Base-by-base conservation (phyloP, 768 basidiomycete genomes). In the Trametes sanguinea region DNA sequence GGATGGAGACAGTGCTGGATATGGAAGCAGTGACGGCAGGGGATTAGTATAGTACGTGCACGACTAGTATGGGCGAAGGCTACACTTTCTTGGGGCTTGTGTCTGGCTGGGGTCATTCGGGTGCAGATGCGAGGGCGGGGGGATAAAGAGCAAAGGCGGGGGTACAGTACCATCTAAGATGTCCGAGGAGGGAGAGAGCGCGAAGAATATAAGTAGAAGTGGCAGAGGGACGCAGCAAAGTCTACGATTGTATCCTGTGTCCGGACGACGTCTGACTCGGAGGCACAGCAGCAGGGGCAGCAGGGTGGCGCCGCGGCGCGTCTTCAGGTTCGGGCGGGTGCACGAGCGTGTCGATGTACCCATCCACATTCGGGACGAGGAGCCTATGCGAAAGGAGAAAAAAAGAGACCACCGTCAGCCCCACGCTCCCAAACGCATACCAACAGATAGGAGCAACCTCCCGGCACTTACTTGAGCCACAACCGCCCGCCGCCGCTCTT, bases 391-490 rank as follows among this genome's bases (percentile, higher is more conserved):
- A 6, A 37, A 37, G 35, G 35, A 2, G 35, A 2, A 6, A 37
- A 37, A 37, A 37, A 6, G 35, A 37, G 35, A 37, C 11, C 35
- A 37, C 7, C 30, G 57, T 40, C 44, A 52, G 50, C 7, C 44
- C n/a, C 37, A 16, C 27, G 32, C 51, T 33, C 6, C 35, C 5
- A 40, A 0, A 3, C 40, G 8, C 46, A 29, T 3, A 30, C 13
- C 40, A 51, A 33, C 50, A 39, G 35, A 37, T 37, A 37, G 35
- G 35, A 11, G 6, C 6, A 37, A 37, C 35, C 35, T 37, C 35
- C 35, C 35, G 35, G 39, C 1, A 70, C 81, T 64, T 60, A 85
- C 88, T 81, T 85, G 68, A 90, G 76, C 87, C 87, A 90, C 30
- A 89, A 67, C 66, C 80, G 81, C 6, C 85, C 83, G 2, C 77